These are phyloP conservation scores for Coccinonectria pachysandricola DNA, from an alignment of 2,329 filamentous ascomycete genomes.

Conservation along the genomic window DNA sequence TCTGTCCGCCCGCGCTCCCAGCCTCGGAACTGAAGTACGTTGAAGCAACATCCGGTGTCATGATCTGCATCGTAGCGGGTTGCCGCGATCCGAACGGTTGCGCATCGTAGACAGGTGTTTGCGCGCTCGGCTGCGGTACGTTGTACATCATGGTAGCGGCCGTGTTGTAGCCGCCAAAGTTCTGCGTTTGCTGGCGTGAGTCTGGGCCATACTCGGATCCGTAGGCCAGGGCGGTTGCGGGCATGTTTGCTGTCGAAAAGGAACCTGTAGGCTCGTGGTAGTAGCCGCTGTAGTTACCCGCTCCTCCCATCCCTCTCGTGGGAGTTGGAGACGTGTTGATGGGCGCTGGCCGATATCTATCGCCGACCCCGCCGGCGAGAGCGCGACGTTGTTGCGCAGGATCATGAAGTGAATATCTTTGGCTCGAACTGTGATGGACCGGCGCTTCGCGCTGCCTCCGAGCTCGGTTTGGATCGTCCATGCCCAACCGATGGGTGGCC, in stretches of 20 bases:
- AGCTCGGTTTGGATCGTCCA: conserved; percentile 68
- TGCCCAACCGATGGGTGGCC: conserved; percentile 56
- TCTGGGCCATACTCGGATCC: conserved; percentile 57
- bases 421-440: conserved; percentile 49
- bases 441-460: conserved; percentile 67
- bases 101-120: conserved; percentile 62
- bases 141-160: conserved; percentile 65
- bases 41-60: conserved; percentile 39
- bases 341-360: conserved; percentile 39
- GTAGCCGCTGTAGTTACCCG: conserved; percentile 47
- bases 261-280: conserved; percentile 44
- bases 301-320: conserved; percentile 42
- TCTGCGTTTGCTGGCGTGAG: conserved; percentile 43
- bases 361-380: conserved; percentile 23
- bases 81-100: conserved; percentile 68
- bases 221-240: conserved; percentile 45
- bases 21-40: conserved; percentile 54
- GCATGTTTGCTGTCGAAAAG: conserved; percentile 48
- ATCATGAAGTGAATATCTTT: conserved; percentile 42
- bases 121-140: conserved; percentile 53
- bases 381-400: conserved; percentile 34
- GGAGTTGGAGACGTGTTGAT: conserved; percentile 39
- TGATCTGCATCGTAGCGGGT: conserved; percentile 66
- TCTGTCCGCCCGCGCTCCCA: conserved; percentile 42
- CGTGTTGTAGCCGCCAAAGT: conserved; percentile 49